A percentile compares a stretch with the other conserved stretches of the same genome.
phyloP scores from a whole-genome alignment of 805 yeast genomes.

The Wickerhamiella shivajii region DNA sequence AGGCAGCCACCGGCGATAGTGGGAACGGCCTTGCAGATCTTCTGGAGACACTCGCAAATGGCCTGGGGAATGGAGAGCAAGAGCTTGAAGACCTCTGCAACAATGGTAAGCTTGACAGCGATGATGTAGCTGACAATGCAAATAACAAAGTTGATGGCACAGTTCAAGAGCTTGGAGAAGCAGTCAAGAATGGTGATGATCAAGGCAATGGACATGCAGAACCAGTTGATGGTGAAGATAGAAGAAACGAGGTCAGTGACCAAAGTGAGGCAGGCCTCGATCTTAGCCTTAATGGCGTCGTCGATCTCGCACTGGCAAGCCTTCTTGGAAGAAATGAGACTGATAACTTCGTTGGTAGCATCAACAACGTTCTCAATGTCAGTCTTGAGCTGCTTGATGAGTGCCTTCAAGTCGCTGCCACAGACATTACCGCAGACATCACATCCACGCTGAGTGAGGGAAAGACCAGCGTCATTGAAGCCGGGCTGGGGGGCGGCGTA shows the following conservation, averaged over 20 bases:
- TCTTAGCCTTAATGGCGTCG: neutral
- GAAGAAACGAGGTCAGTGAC: neutral
- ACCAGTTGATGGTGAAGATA: conserved; percentile 5
- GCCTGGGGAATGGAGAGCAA: conserved; percentile 1
- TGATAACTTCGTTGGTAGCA: neutral
- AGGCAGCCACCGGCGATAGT: no score
- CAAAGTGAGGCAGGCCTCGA: neutral
- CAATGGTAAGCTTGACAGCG: conserved; percentile 3
- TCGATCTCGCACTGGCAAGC: conserved; percentile 4
- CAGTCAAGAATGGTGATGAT: conserved; percentile 1
- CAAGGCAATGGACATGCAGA: conserved; percentile 1
- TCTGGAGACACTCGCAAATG: conserved; percentile 2
- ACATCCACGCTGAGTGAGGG: conserved; percentile 1
- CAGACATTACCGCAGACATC: conserved; percentile 2
- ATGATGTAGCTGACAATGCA: conserved; percentile 1
- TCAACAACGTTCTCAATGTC: conserved; percentile 1
- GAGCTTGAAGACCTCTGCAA: conserved; percentile 2
- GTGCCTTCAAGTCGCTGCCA: conserved; percentile 1
- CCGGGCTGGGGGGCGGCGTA: conserved; percentile 2
- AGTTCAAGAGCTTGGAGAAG: conserved; percentile 1
- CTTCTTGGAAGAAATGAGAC: neutral
- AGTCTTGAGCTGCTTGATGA: neutral
- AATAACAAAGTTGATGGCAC: conserved; percentile 1
- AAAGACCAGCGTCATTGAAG: conserved; percentile 1
- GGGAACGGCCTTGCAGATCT: conserved; percentile 1